Percentiles rank a stretch among this genome's conserved stretches.
These are phyloP conservation scores for Blepharisma japonicum DNA, from an alignment of 73 alveolate species.

Conservation along the genomic window DNA sequence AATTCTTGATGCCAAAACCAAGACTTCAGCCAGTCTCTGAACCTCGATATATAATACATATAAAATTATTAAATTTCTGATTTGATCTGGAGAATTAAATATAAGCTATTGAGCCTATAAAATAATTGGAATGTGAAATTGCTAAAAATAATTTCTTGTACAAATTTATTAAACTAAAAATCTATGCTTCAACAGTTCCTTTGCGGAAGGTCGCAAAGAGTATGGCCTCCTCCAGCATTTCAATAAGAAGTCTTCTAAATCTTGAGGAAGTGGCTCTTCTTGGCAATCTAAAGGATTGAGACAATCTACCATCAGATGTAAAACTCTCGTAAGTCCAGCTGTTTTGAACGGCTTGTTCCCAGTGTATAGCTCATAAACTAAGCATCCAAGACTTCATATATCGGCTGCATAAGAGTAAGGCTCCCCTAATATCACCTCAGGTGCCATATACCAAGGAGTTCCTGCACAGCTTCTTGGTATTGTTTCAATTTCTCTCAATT, in stretches of 20 bases:
- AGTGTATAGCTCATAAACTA: constrained; percentile 75
- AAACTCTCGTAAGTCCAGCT: neutral
- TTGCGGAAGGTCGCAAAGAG: constrained; percentile 26
- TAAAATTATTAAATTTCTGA: too few relatives aligned
- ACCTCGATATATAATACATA: constrained; percentile 17
- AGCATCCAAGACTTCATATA: constrained; percentile 82
- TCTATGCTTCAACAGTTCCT: neutral
- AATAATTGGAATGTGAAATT: too few relatives aligned
- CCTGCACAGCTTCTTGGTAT: constrained; percentile 61
- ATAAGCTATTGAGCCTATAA: too few relatives aligned
- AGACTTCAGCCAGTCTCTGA: constrained; percentile 59
- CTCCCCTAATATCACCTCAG: constrained; percentile 61
- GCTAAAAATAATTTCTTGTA: too few relatives aligned
- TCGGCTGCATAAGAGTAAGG: constrained; percentile 72
- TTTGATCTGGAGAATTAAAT: too few relatives aligned
- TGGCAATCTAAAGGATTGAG: neutral
- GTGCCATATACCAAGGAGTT: constrained; percentile 84
- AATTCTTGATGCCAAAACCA: constrained; percentile 64
- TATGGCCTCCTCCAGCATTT: constrained; percentile 29
- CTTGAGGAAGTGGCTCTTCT: neutral
- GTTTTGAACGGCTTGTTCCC: constrained; percentile 22
- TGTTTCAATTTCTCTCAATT: constrained; percentile 31
- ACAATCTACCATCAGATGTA: constrained; percentile 27
- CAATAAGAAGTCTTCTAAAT: constrained; percentile 22
- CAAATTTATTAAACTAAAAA: neutral